Evolutionary conservation across 108 stramenopile species (phyloP).

Genomic region (Skeletonema tropicum): DNA sequence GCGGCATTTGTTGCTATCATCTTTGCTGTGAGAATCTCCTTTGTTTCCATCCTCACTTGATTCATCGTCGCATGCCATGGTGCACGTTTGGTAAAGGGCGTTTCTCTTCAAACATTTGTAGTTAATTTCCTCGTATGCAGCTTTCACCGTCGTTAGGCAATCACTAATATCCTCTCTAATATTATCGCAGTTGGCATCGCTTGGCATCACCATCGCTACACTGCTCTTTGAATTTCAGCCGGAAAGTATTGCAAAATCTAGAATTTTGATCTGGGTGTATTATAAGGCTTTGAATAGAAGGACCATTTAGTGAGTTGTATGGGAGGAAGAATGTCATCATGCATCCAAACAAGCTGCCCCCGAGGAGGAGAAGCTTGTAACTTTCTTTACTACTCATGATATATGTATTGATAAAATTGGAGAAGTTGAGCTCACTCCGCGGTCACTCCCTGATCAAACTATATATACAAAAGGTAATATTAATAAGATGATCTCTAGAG

Average conservation of each 20-base stretch:
- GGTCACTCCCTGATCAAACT: background rate
- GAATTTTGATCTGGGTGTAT: background rate
- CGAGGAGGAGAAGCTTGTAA: background rate
- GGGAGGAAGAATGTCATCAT: background rate
- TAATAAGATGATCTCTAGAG: no score
- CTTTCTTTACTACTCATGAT: constrained; percentile 1
- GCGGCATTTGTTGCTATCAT: background rate
- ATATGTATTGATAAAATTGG: background rate
- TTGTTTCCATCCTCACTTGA: background rate
- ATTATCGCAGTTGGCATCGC: background rate
- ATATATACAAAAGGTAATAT: no score
- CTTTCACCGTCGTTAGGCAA: background rate
- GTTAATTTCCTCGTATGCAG: constrained; percentile 1
- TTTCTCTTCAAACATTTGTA: constrained; percentile 3
- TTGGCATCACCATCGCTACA: background rate
- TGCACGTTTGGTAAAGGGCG: background rate
- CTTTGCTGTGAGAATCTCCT: background rate
- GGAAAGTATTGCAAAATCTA: constrained; percentile 3
- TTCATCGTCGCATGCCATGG: background rate
- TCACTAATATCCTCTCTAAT: constrained; percentile 1
- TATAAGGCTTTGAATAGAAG: background rate
- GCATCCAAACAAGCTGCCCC: background rate
- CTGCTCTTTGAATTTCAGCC: constrained; percentile 4
- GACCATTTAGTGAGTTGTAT: background rate
- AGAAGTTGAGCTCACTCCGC: background rate